Conservation (phyloP, 2,329 filamentous ascomycete species). For the Zymoseptoria tritici region DNA sequence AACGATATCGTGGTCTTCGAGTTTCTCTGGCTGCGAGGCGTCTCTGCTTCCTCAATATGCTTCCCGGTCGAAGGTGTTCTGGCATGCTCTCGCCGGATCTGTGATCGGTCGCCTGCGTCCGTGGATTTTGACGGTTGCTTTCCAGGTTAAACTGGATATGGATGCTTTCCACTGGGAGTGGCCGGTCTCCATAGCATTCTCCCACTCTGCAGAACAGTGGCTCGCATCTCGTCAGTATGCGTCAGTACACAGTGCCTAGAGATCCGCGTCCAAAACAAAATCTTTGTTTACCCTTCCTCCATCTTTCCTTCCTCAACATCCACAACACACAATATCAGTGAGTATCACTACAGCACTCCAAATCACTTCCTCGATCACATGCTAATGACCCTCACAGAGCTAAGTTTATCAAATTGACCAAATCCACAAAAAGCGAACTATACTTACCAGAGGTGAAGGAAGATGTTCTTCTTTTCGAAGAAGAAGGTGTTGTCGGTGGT, state of each 20-base stretch:
- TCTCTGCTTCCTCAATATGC: not conserved
- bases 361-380: not conserved
- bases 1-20: not conserved
- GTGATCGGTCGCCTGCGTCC: not conserved
- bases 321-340: not conserved
- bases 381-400: not conserved
- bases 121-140: not conserved
- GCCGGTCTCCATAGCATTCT: too few species aligned
- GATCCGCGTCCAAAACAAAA: not conserved
- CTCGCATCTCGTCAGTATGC: not conserved
- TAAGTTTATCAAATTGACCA: not conserved
- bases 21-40: not conserved
- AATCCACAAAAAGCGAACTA: not conserved
- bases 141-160: not conserved
- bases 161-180: too few species aligned
- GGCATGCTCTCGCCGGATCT: too few species aligned
- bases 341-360: not conserved
- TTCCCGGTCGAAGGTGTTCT: not conserved
- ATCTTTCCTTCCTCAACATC: not conserved
- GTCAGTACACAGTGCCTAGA: not conserved
- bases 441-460: not conserved
- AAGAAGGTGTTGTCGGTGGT: not conserved
- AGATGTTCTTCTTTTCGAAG: not conserved
- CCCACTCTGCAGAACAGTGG: not conserved
- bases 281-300: not conserved